Percentiles rank a stretch among this genome's conserved stretches.
phyloP scores from a whole-genome alignment of 2,329 filamentous ascomycete species.

The Xylaria sp. region DNA sequence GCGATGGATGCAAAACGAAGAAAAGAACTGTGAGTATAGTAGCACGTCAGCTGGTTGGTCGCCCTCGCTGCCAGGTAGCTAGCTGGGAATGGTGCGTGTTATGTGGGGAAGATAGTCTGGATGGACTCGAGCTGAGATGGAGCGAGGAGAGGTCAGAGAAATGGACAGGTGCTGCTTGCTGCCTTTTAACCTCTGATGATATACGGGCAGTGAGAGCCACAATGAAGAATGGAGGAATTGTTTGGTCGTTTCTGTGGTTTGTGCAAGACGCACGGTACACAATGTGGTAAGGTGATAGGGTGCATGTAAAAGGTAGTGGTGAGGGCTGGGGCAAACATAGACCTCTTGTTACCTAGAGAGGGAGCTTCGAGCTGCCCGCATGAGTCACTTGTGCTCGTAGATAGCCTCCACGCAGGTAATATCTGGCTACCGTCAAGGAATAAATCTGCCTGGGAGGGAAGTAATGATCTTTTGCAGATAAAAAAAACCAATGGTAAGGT shows the following conservation, averaged over 20 bases:
- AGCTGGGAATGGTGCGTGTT: background rate
- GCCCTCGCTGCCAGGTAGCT: conserved; percentile 3
- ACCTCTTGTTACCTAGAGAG: conserved; percentile 19
- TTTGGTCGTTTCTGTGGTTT: background rate
- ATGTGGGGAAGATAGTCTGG: background rate
- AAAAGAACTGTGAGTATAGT: conserved; percentile 10
- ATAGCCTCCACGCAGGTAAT: background rate
- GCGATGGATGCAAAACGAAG: background rate
- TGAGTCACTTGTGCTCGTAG: conserved; percentile 40
- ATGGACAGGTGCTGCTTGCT: background rate
- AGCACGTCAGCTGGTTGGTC: conserved; percentile 19
- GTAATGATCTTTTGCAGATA: background rate
- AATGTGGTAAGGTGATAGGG: background rate
- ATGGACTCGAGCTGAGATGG: too few relatives aligned
- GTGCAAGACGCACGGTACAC: conserved; percentile 3
- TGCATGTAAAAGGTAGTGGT: background rate
- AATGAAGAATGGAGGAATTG: background rate
- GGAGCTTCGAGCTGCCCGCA: conserved; percentile 34
- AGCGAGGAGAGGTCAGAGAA: background rate
- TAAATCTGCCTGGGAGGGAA: background rate
- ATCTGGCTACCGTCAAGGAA: background rate
- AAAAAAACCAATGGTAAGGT: too few relatives aligned
- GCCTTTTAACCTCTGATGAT: background rate
- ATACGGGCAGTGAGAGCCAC: background rate
- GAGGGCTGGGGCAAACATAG: background rate